A percentile compares a stretch with the other conserved stretches of the same genome.
Conservation (phyloP, 2,329 filamentous ascomycete genomes). For the Colletotrichum simmondsii region DNA sequence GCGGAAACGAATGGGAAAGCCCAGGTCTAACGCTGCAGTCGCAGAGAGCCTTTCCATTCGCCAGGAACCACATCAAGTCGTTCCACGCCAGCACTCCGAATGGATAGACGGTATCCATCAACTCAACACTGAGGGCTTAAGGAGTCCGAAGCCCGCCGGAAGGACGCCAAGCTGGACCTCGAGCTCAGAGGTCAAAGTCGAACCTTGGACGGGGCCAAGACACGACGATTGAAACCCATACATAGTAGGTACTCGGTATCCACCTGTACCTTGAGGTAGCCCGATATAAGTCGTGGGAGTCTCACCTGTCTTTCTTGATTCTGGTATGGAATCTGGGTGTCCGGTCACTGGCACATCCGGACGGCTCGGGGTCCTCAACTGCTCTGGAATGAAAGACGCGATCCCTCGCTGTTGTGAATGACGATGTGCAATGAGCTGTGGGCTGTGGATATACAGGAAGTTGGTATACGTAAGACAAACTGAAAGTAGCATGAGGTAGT, state of each 20-base stretch:
- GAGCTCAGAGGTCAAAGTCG: background rate
- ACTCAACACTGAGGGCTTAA: too few species aligned
- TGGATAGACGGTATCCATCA: background rate
- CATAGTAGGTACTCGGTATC: background rate
- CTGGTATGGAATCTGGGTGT: background rate
- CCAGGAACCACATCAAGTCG: background rate
- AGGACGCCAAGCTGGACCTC: background rate
- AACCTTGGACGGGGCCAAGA: conserved; percentile 15
- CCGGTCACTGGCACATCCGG: background rate
- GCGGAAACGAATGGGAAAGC: background rate
- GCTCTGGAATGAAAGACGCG: conserved; percentile 3
- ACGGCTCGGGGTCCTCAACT: background rate
- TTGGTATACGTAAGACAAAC: too few species aligned
- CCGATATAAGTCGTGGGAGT: background rate
- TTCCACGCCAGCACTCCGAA: background rate
- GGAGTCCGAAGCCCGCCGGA: background rate
- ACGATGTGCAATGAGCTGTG: background rate
- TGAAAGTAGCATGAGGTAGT: background rate
- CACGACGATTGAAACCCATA: conserved; percentile 1
- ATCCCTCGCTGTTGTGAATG: background rate
- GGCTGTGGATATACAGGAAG: too few species aligned
- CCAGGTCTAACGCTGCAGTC: background rate
- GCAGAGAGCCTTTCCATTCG: background rate
- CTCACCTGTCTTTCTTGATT: background rate
- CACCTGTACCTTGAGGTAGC: background rate